Evolutionary conservation across 768 basidiomycete genomes (phyloP).

Genomic region (Suillus bovinus): DNA sequence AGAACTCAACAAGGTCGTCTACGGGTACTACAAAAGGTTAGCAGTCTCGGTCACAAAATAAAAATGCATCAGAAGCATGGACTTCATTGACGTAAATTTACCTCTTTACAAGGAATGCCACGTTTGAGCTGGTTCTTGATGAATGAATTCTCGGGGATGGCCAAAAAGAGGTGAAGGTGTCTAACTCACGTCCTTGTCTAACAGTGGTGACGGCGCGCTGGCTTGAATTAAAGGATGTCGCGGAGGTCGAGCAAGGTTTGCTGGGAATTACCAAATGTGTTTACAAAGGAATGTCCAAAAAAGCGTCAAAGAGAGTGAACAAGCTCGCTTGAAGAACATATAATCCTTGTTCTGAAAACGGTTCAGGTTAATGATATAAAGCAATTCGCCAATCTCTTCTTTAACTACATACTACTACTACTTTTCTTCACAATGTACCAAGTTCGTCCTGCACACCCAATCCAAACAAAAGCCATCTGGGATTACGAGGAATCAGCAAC

Average conservation of each 20-base stretch:
- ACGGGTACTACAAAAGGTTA: constrained; percentile 18
- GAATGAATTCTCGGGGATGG: constrained; percentile 2
- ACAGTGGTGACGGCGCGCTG: constrained; percentile 26
- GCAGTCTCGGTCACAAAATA: constrained; percentile 20
- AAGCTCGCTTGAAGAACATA: constrained; percentile 25
- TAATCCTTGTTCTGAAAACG: constrained; percentile 36
- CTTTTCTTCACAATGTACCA: constrained; percentile 27
- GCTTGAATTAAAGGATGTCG: constrained; percentile 11
- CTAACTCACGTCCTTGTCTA: constrained; percentile 13
- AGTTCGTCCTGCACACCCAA: constrained; percentile 36
- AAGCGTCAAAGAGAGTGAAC: constrained; percentile 24
- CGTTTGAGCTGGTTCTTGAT: constrained; percentile 19
- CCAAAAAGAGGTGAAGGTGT: constrained; percentile 18
- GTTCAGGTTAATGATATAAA: constrained; percentile 25
- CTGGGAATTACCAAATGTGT: constrained; percentile 29
- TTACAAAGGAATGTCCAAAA: constrained; percentile 38
- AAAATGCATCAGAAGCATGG: no score
- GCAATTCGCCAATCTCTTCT: constrained; percentile 14
- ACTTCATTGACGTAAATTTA: background rate
- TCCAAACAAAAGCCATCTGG: constrained; percentile 38
- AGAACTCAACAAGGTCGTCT: constrained; percentile 24
- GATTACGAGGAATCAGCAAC: constrained; percentile 32
- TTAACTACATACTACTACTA: constrained; percentile 11
- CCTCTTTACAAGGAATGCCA: constrained; percentile 22
- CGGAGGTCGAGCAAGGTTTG: constrained; percentile 14